Evolutionary conservation across 1,139 yeast genomes (phyloP), one percentile per base, ranked within the genome.

Genomic region (Yarrowia galli): DNA sequence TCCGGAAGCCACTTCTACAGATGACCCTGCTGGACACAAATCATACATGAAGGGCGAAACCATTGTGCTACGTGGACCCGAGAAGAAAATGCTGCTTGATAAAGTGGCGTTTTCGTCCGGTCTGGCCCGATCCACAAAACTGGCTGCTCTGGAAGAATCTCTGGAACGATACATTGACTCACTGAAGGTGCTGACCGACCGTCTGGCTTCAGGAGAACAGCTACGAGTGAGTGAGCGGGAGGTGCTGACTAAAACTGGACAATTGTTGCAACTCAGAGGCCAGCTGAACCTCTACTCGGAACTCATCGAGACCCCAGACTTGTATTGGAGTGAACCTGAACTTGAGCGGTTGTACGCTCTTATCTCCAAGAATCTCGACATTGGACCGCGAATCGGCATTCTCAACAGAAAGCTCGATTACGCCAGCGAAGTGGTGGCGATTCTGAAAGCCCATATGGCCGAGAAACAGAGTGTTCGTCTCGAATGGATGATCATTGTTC

Each of bases 81-180:
- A 76, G 2, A 80, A 82, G 23, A 82, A 85, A 69, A 82, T 85
- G 54, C 73, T 89, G 61, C 78, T 90, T 48, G 97, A 92, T 74
- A 91, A 89, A 79, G 91, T 95, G 2, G 97, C 98, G 0, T 92
- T 92, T 77, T 89, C 97, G 0, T 87, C 91, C 67, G 98, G 97
- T 0, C 79, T 92, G 48, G 89, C 97, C 0, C 79, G 97, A 71
- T 89, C 96, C 2, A 92, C 98, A 0, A 85, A 96, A 73, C 81
- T 92, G 64, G 92, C 97, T 0, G 87, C 92, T 0, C 77, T 92
- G 58, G 98, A 92, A 76, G 82, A 84, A 53, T 83, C 88, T 5
- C 80, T 92, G 63, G 97, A 92, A 71, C 79, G 83, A 38, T 91
- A 89, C 72, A 84, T 91, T 35, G 79, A 78, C 54, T 77, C 85